Evolutionary conservation across 2,329 filamentous ascomycete genomes (phyloP), one percentile per base, ranked within the genome.

Genomic region (Cladosporium cucumerinum): DNA sequence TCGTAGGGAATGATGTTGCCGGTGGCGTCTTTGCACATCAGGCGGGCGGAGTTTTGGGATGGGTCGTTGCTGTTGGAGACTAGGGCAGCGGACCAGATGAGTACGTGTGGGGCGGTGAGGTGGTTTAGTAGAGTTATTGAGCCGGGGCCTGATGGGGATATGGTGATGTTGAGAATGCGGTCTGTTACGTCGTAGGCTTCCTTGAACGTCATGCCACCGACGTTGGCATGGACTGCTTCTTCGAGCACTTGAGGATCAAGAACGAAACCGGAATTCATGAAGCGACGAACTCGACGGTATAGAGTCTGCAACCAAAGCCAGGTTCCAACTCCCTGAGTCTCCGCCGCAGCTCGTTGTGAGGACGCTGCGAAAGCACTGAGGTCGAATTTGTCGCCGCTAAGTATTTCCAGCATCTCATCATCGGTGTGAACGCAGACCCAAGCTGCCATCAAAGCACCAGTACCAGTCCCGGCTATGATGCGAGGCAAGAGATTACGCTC

Each of bases 381-480:
- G 73, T 97, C 90, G 69, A 97, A 94, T 1, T 87, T 88, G 39
- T 91, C 89, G 1, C 92, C 92, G 65, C 86, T 88, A 34, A 97
- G 80, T 57, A 97, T 89, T 0, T 81, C 83, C 1, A 92, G 86
- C 32, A 98, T 82, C 74, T 97, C 93, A 61, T 93, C 91, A 71
- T 95, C 90, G 0, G 90, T 93, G 75, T 95, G 93, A 21, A 95
- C 90, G 5, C 91, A 90, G 1, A 98, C 91, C 30, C 97, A 81
- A 14, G 93, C 92, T 1, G 93, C 93, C 69, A 97, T 94, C 71
- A 97, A 80, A 10, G 93, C 94, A 16, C 94, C 94, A 0, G 92
- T 96, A 4, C 90, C 93, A 1, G 92, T 96, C 10, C 94, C 94
- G 0, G 92, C 92, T 70, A 98, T 93, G 71, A 97, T 96, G 51